Conservation (phyloP, 1,139 yeast genomes). For the Diutina ranongensis region DNA sequence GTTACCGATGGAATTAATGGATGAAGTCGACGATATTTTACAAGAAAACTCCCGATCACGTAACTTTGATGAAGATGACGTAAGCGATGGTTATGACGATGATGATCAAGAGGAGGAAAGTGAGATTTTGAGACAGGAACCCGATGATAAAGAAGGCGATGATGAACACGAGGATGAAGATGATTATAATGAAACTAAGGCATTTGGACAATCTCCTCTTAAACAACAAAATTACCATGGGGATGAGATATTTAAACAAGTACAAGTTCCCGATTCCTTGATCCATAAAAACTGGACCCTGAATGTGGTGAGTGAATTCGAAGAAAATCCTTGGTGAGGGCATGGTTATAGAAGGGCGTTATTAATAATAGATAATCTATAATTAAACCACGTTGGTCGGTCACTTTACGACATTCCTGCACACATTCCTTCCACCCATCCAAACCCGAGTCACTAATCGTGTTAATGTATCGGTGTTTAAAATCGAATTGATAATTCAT, state of each 20-base stretch:
- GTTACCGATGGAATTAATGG: slow-evolving; percentile 47
- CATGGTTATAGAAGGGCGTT: too few species aligned
- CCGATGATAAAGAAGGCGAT: slow-evolving; percentile 11
- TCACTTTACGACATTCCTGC: too few species aligned
- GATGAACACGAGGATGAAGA: slow-evolving; percentile 7
- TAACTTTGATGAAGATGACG: slow-evolving; percentile 28
- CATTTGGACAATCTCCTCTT: background rate
- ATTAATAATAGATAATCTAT: too few species aligned
- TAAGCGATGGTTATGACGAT: slow-evolving; percentile 10
- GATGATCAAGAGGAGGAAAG: background rate
- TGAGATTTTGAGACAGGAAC: too few species aligned
- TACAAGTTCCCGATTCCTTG: slow-evolving; percentile 38
- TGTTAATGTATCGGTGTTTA: too few species aligned
- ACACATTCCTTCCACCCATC: too few species aligned
- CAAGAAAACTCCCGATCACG: slow-evolving; percentile 21
- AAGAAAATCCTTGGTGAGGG: slow-evolving; percentile 37
- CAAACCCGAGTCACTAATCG: too few species aligned
- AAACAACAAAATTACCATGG: slow-evolving; percentile 23
- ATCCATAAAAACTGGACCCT: slow-evolving; percentile 40
- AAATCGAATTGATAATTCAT: too few species aligned
- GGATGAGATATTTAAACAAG: slow-evolving; percentile 38
- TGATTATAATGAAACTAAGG: background rate
- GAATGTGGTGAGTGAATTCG: slow-evolving; percentile 20
- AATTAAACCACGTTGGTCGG: too few species aligned
- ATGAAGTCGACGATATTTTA: slow-evolving; percentile 49